phyloP scores from a whole-genome alignment of 129 eudicot genomes.

The Centrapalus pauciflorus region DNA sequence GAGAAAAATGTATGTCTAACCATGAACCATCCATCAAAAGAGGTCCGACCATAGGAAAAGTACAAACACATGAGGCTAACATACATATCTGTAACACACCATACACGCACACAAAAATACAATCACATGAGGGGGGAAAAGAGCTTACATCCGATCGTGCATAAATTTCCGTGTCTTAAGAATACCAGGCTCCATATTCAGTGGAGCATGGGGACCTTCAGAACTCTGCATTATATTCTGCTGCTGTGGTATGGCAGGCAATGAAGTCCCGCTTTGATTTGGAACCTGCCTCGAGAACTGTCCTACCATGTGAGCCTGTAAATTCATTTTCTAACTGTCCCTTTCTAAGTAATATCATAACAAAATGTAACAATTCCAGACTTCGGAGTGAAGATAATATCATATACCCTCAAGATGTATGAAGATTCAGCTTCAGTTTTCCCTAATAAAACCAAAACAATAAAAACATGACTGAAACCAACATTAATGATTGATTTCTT shows the following conservation, averaged over 20 bases:
- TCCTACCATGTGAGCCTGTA: conserved; percentile 50
- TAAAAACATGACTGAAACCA: not conserved
- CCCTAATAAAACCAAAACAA: conserved; percentile 16
- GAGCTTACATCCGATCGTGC: conserved; percentile 41
- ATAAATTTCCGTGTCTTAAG: conserved; percentile 30
- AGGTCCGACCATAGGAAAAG: not conserved
- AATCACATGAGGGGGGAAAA: not conserved
- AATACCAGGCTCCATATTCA: conserved; percentile 35
- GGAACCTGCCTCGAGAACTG: conserved; percentile 53
- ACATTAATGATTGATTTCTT: conserved; percentile 1
- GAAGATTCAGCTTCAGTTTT: conserved; percentile 16
- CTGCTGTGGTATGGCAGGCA: conserved; percentile 53
- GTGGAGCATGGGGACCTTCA: conserved; percentile 27
- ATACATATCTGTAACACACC: not conserved
- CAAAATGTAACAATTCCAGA: conserved; percentile 20
- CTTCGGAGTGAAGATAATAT: conserved; percentile 1
- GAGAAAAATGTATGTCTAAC: not conserved
- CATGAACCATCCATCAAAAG: not conserved
- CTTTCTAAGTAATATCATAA: conserved; percentile 20
- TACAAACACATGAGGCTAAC: not conserved
- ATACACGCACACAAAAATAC: not conserved
- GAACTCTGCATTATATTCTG: conserved; percentile 43
- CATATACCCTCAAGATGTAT: conserved; percentile 1
- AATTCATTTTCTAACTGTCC: conserved; percentile 57
- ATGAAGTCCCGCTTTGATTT: conserved; percentile 36